Base-by-base conservation (phyloP, 1,284 basidiomycete genomes). In the Xerocomus minutiporus region DNA sequence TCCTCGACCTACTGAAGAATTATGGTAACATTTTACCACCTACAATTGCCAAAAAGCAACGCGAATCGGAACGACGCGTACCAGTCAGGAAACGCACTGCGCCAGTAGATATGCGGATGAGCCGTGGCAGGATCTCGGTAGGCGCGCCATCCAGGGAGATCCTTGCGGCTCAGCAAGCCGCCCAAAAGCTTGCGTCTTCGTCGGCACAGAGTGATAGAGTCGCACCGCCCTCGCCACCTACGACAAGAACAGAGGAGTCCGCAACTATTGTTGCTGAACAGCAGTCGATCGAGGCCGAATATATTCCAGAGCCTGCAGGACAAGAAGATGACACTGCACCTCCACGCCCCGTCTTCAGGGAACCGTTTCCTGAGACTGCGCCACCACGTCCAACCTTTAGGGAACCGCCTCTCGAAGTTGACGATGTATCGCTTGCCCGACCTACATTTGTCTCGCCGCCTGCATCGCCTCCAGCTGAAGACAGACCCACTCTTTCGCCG, bases 1-100 rank as follows among this genome's bases (percentile, higher is more conserved):
- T 93, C 73, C 83, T 92, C 42, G 95, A 97, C 64, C 77, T 97
- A 1, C 64, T 97, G 56, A 83, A 81, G 57, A 79, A 90, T 64
- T 93, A 95, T 65, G 75, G 79, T 15, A 75, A 74, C 4, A 79
- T 97, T 51, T 76, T 97, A 51, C 93, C 94, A 0, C 81, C 85
- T 0, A 83, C 93, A 0, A 83, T 97, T 53, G 76, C 81, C 46
- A 84, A 83, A 65, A 96, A 95, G 76, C 89, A 88, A 60, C 83
- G 84, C 40, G 92, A 96, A 64, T 84, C 87, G 0, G 91, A 91
- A 60, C 84, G 92, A 46, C 85, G 83, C 54, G 76, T 88, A 50
- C 93, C 91, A 5, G 67, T 84, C 23, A 81, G 93, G 42, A 96
- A 95, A 66, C 86, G 91, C 48, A 96, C 94, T 1, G 86, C 87